phyloP scores from a whole-genome alignment of 106 monocot species.

The Dioscorea zingiberensis region DNA sequence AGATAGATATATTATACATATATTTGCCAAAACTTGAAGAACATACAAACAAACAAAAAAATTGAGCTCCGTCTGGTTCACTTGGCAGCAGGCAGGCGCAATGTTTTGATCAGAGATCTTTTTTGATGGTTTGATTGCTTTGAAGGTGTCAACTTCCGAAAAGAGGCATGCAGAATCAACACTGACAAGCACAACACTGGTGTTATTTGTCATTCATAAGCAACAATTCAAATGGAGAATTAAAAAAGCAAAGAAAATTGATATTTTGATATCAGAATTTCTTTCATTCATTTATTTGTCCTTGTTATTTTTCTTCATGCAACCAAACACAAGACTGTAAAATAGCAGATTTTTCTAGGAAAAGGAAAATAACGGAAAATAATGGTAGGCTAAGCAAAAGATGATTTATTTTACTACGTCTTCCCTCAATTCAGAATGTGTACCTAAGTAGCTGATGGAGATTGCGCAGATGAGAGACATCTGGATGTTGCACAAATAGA shows the following conservation, averaged over 20 bases:
- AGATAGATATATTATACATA: no score
- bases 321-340: no score
- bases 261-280: no score
- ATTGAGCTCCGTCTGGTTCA: no score
- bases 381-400: no score
- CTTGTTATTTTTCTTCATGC: no score
- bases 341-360: no score
- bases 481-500: slow-evolving; percentile 59
- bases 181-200: slow-evolving; percentile 13
- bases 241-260: not conserved
- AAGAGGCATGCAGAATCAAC: slow-evolving; percentile 62
- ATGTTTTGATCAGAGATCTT: not conserved
- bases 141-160: slow-evolving; percentile 59
- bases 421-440: not conserved
- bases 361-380: no score
- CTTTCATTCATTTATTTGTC: no score
- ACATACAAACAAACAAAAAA: no score
- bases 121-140: slow-evolving; percentile 3
- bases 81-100: not conserved
- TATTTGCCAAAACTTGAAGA: no score
- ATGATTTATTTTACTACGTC: no score
- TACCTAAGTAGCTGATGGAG: slow-evolving; percentile 55
- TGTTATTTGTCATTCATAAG: not conserved
- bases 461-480: slow-evolving; percentile 35
- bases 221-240: not conserved